Conservation (phyloP, 2,329 filamentous ascomycete genomes). For the Cadophora sp. region DNA sequence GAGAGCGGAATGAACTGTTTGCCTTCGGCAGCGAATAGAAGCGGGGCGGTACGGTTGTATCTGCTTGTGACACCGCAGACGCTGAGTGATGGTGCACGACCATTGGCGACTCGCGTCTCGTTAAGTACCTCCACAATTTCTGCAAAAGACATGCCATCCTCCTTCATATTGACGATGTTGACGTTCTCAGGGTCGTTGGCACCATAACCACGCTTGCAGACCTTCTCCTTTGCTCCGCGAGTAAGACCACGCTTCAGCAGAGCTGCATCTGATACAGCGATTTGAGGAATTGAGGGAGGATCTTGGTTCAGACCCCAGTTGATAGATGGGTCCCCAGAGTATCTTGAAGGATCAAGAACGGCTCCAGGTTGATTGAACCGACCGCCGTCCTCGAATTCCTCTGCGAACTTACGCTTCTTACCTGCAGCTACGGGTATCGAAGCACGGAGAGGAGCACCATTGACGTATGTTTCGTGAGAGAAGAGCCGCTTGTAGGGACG, state of each 20-base stretch:
- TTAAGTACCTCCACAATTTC: constrained; percentile 39
- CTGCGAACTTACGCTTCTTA: neutral
- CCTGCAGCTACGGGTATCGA: neutral
- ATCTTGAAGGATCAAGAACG: constrained; percentile 30
- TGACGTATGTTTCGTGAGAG: constrained; percentile 3
- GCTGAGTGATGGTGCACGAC: constrained; percentile 34
- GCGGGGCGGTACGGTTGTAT: constrained; percentile 43
- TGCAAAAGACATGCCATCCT: constrained; percentile 32
- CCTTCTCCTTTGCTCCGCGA: constrained; percentile 25
- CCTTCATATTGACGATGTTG: constrained; percentile 41
- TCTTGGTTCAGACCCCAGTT: constrained; percentile 33
- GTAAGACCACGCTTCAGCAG: constrained; percentile 38
- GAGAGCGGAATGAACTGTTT: constrained; percentile 36
- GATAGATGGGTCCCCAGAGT: constrained; percentile 30
- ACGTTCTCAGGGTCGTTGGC: constrained; percentile 44
- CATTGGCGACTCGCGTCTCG: constrained; percentile 28
- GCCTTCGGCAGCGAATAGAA: constrained; percentile 40
- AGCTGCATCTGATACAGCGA: constrained; percentile 34
- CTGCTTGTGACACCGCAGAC: constrained; percentile 36
- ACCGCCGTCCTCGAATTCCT: neutral
- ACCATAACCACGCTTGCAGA: constrained; percentile 39
- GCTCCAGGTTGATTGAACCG: constrained; percentile 14
- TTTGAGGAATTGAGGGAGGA: constrained; percentile 29
- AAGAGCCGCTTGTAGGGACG: neutral
- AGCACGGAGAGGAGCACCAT: neutral